phyloP scores from a whole-genome alignment of 2,329 filamentous ascomycete genomes.

The Leptodontidium sp. region DNA sequence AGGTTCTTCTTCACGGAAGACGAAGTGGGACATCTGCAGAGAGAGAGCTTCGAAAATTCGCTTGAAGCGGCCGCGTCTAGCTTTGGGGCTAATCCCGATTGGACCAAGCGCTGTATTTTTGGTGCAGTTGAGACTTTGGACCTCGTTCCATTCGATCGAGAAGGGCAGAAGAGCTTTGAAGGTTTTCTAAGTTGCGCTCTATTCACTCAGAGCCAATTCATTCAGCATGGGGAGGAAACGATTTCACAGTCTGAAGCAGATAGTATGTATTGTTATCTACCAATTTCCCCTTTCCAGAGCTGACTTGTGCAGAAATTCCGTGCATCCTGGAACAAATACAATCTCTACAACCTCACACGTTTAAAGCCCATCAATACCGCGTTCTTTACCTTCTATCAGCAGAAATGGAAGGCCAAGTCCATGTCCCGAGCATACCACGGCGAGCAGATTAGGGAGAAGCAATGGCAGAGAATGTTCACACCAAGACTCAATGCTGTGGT shows the following conservation, averaged over 20 bases:
- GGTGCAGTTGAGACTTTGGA: not conserved
- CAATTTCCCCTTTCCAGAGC: constrained; percentile 17
- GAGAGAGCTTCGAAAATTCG: constrained; percentile 9
- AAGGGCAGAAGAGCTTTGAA: not conserved
- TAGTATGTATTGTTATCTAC: constrained; percentile 57
- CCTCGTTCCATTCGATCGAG: not conserved
- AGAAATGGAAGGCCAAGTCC: constrained; percentile 95
- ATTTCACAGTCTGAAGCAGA: constrained; percentile 72
- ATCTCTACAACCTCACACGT: constrained; percentile 85
- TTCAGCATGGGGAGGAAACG: constrained; percentile 58
- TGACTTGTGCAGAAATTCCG: constrained; percentile 76
- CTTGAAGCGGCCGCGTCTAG: constrained; percentile 11
- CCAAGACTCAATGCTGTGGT: constrained; percentile 82
- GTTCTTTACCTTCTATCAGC: constrained; percentile 86
- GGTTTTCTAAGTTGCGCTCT: not conserved
- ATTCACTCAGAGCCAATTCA: not conserved
- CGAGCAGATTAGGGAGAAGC: constrained; percentile 89
- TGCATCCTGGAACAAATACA: constrained; percentile 97
- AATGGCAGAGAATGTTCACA: constrained; percentile 94
- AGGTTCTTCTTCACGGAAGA: not conserved
- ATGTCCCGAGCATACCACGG: constrained; percentile 88
- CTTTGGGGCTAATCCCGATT: not conserved
- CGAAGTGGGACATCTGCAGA: constrained; percentile 1
- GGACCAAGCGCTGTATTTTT: constrained; percentile 1
- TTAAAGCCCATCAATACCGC: constrained; percentile 53